Evolutionary conservation across 345 rosid genomes (phyloP).

Genomic region (Conringia planisiliqua): DNA sequence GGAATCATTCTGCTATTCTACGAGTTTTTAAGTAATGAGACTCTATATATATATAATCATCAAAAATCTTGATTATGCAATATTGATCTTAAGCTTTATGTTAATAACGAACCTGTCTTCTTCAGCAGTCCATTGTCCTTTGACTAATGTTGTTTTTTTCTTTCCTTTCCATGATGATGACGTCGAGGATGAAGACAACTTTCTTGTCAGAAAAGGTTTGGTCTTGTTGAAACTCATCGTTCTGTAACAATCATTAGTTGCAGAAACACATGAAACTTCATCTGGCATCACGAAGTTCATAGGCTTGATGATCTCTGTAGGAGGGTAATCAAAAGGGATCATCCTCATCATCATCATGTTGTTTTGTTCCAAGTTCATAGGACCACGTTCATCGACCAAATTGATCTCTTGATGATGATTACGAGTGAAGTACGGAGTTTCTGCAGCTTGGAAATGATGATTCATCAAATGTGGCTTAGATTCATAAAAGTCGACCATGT

Average conservation of each 20-base stretch:
- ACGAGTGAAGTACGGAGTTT: constrained; percentile 23
- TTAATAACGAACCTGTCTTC: constrained; percentile 68
- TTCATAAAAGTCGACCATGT: constrained; percentile 44
- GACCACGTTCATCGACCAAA: constrained; percentile 39
- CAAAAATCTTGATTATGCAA: not conserved
- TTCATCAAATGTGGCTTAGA: constrained; percentile 61
- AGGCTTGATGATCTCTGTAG: constrained; percentile 40
- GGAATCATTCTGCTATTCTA: too few relatives aligned
- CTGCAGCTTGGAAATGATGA: constrained; percentile 25
- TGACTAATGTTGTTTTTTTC: constrained; percentile 57
- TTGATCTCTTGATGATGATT: constrained; percentile 30
- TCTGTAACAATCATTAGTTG: constrained; percentile 34
- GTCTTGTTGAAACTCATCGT: constrained; percentile 33
- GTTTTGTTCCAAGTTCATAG: constrained; percentile 28
- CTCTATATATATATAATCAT: not conserved
- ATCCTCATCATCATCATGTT: constrained; percentile 35
- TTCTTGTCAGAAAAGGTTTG: constrained; percentile 37
- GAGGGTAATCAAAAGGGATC: constrained; percentile 43
- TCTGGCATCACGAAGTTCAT: constrained; percentile 47
- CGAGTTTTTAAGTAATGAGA: not conserved
- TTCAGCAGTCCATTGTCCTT: constrained; percentile 90
- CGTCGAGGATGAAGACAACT: constrained; percentile 26
- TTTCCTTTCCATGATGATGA: constrained; percentile 42
- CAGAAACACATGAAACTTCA: constrained; percentile 56
- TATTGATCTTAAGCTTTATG: not conserved